phyloP scores from a whole-genome alignment of 257 asterid species.

The Solanum peruvianum region DNA sequence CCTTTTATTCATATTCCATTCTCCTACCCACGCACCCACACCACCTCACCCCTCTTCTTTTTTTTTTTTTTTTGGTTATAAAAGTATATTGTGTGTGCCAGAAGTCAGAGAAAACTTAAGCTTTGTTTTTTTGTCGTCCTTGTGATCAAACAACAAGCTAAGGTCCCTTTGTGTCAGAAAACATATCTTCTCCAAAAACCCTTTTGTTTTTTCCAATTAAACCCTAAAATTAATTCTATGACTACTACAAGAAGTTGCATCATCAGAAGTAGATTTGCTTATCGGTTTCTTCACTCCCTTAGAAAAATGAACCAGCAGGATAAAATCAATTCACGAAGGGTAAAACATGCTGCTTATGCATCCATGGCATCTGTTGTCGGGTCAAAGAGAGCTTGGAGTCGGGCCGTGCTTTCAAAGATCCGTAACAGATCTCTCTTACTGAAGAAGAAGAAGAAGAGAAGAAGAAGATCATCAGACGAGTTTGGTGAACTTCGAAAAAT shows the following conservation, averaged over 20 bases:
- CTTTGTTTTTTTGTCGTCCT: constrained; percentile 38
- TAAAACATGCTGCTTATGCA: constrained; percentile 43
- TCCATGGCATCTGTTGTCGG: constrained; percentile 77
- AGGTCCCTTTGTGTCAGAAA: constrained; percentile 63
- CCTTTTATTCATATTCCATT: constrained; percentile 25
- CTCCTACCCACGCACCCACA: neutral
- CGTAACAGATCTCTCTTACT: constrained; percentile 2
- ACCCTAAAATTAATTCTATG: constrained; percentile 27
- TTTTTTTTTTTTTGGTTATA: neutral
- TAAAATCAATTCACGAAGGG: constrained; percentile 4
- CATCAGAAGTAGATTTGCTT: constrained; percentile 36
- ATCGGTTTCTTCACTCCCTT: constrained; percentile 35
- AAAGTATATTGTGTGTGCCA: constrained; percentile 39
- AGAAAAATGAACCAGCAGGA: constrained; percentile 10
- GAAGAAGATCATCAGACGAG: neutral
- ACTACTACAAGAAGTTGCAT: constrained; percentile 7
- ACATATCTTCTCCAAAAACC: constrained; percentile 16
- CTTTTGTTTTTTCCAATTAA: constrained; percentile 7
- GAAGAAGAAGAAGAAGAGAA: no score
- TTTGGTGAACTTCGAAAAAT: constrained; percentile 17
- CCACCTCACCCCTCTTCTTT: constrained; percentile 5
- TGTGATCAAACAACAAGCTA: neutral
- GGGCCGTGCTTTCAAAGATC: constrained; percentile 42
- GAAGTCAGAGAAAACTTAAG: constrained; percentile 13
- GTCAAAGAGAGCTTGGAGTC: constrained; percentile 52